phyloP scores from a whole-genome alignment of 148 eudicot genomes.

The Agrostemma githago region DNA sequence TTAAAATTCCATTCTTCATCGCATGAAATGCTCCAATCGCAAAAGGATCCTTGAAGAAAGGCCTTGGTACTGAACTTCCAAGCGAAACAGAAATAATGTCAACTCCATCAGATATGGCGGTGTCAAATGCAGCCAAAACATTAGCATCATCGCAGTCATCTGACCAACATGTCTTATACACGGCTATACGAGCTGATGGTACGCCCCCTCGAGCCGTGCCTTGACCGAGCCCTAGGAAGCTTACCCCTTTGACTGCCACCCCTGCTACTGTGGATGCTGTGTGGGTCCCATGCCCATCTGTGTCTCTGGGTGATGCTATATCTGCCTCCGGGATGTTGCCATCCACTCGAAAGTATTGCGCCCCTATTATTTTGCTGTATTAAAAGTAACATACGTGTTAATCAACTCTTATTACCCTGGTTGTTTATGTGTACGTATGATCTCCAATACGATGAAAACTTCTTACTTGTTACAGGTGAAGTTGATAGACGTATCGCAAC shows the following conservation, averaged over 20 bases:
- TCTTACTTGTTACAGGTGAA: conserved; percentile 58
- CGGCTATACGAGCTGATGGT: conserved; percentile 39
- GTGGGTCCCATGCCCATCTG: conserved; percentile 51
- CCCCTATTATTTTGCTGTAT: no score
- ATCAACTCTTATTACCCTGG: no score
- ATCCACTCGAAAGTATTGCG: no score
- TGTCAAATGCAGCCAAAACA: no score
- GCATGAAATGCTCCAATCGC: conserved; percentile 57
- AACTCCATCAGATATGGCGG: conserved; percentile 54
- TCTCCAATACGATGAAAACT: neutral
- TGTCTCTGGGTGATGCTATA: conserved; percentile 35
- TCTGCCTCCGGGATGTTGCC: no score
- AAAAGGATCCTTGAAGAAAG: conserved; percentile 33
- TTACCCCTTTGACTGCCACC: conserved; percentile 25
- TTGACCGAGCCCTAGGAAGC: conserved; percentile 28
- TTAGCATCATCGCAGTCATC: conserved; percentile 33
- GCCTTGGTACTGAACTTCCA: conserved; percentile 8
- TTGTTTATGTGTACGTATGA: no score
- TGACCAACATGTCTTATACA: conserved; percentile 45
- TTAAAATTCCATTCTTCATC: conserved; percentile 39
- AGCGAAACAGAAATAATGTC: conserved; percentile 42
- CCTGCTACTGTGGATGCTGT: conserved; percentile 46
- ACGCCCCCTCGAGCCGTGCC: conserved; percentile 49
- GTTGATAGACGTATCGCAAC: conserved; percentile 31
- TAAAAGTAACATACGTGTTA: no score